Base-by-base conservation (phyloP, 2,329 filamentous ascomycete genomes). In the Magnaporthiopsis rhizophila region DNA sequence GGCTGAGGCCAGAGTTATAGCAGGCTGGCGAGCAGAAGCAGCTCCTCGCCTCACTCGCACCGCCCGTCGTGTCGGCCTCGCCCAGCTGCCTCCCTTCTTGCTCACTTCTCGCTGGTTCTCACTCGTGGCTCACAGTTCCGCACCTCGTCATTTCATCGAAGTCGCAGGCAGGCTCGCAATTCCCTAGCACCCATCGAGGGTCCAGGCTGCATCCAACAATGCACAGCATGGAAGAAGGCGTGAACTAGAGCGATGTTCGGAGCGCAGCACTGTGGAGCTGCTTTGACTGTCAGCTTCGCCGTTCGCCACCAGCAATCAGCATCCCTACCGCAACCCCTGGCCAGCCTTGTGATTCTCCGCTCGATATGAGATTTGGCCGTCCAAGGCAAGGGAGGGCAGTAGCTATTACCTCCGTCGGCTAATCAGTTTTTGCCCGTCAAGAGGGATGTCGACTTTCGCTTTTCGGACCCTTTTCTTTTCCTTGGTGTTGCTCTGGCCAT, bases 1-100 rank as follows among this genome's bases (percentile, higher is more conserved):
- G 38, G 45, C 21, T 3, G 38, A 45, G 15, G 13, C 15, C 38
- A 62, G 83, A 78, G 60, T 77, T 79, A 58, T 86, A 88, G 66
- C 84, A 79, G 66, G 85, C 84, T 59, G 86, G 89, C 65, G 86
- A 87, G 66, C 86, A 87, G 68, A 86, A 84, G 71, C 86, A 86
- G 66, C 86, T 81, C 72, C 83, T 78, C 73, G 66, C 82, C 80
- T 56, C 56, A 6, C 26, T 62, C 28, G 13, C 45, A 30, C 4
- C 18, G 61, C 24, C 86, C 85, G 72, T 72, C 81, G 66, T 67
- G 66, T 67, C 66, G 69, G 34, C 64, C 18, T 58, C 59, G 57
- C 57, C 64, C 30, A 21, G n/a, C 28, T 63, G 64, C 57, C 64
- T 61, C 50, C 53, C 45, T 28, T 18, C 26, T 57, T 21, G 26